Conservation (phyloP, 2,329 filamentous ascomycete genomes). For the Talaromyces islandicus region DNA sequence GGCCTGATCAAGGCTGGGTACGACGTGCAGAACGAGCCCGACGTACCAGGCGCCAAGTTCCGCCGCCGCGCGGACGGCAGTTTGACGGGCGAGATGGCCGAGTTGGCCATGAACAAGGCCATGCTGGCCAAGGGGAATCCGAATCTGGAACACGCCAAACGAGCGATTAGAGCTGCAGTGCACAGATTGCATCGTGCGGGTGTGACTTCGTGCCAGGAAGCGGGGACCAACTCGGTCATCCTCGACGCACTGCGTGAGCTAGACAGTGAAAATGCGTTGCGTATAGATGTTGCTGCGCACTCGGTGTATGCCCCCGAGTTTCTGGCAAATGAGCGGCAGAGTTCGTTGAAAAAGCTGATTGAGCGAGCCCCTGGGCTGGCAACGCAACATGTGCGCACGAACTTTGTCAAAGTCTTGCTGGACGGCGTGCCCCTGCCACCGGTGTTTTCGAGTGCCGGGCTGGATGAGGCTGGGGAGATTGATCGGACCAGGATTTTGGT, state of each 20-base stretch:
- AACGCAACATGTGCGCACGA: conserved; percentile 23
- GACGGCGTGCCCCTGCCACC: conserved; percentile 28
- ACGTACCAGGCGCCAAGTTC: conserved; percentile 18
- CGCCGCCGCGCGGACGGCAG: conserved; percentile 20
- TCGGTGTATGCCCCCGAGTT: conserved; percentile 19
- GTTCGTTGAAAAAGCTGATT: conserved; percentile 17
- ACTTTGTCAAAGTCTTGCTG: conserved; percentile 31
- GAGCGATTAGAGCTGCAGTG: conserved; percentile 18
- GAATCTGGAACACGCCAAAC: conserved; percentile 17
- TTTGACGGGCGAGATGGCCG: conserved; percentile 25
- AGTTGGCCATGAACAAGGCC: conserved; percentile 19
- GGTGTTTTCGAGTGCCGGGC: conserved; percentile 20
- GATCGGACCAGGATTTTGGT: conserved; percentile 17
- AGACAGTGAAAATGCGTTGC: conserved; percentile 18
- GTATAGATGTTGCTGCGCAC: conserved; percentile 21
- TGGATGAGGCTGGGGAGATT: conserved; percentile 20
- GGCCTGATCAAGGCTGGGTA: conserved; percentile 21
- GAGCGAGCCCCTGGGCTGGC: conserved; percentile 18
- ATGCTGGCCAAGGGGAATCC: conserved; percentile 18
- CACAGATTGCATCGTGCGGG: conserved; percentile 20
- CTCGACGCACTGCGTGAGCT: conserved; percentile 22
- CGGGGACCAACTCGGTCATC: conserved; percentile 21
- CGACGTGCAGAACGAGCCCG: conserved; percentile 15
- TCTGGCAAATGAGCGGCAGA: conserved; percentile 17
- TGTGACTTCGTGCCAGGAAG: conserved; percentile 28